Evolutionary conservation across 768 basidiomycete genomes (phyloP).

Genomic region (Boletellus sp.): DNA sequence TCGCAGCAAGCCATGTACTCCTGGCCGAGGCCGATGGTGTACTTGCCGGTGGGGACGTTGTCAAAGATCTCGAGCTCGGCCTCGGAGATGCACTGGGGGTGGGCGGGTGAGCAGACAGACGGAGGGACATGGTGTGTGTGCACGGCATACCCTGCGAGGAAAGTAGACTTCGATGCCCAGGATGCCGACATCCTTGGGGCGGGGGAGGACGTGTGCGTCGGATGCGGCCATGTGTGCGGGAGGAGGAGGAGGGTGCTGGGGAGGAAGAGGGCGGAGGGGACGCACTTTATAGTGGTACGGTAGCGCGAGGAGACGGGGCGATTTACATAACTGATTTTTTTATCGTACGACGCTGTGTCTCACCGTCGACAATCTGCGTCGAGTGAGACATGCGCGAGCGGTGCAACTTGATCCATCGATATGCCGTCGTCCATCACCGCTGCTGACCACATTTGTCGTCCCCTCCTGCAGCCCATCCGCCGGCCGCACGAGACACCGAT

Average conservation of each 20-base stretch:
- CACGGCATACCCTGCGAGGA: constrained; percentile 71
- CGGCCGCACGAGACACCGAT: not conserved
- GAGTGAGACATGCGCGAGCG: too few relatives aligned
- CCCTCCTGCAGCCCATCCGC: too few relatives aligned
- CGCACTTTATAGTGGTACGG: too few relatives aligned
- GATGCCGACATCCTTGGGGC: constrained; percentile 92
- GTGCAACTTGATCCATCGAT: too few relatives aligned
- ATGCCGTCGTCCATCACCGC: too few relatives aligned
- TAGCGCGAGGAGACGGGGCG: too few relatives aligned
- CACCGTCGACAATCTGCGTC: too few relatives aligned
- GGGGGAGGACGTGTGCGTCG: constrained; percentile 31
- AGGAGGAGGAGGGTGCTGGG: not conserved
- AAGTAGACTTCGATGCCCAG: constrained; percentile 94
- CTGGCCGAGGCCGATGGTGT: constrained; percentile 97
- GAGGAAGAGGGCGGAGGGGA: not conserved
- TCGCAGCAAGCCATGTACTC: constrained; percentile 99
- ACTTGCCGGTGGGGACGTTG: constrained; percentile 92
- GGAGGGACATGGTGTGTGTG: constrained; percentile 7
- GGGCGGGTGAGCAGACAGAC: constrained; percentile 7
- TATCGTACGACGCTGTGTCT: constrained; percentile 33
- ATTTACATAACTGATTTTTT: constrained; percentile 28
- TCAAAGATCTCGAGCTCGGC: constrained; percentile 92
- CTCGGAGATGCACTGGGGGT: constrained; percentile 84
- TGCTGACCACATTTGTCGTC: too few relatives aligned
- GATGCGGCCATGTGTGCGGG: constrained; percentile 32